A percentile compares a stretch with the other conserved stretches of the same genome.
Conservation (phyloP, 306 rosid genomes). For the Acacia confusa region DNA sequence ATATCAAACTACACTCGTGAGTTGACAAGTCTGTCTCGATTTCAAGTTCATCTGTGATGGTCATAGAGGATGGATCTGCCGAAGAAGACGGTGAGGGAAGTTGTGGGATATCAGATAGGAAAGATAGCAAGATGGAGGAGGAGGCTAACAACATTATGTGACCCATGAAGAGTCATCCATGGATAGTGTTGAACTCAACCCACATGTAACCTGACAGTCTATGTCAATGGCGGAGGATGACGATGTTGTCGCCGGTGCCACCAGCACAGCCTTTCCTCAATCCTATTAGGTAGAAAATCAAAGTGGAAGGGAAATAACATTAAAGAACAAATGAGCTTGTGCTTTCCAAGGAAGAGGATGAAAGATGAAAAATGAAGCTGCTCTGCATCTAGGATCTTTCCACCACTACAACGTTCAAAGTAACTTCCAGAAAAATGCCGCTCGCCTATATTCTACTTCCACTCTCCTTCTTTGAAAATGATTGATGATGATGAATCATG, state of each 20-base stretch:
- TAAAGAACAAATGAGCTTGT: too few species aligned
- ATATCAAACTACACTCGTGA: too few species aligned
- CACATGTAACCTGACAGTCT: slow-evolving; percentile 65
- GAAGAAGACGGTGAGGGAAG: slow-evolving; percentile 43
- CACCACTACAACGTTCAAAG: too few species aligned
- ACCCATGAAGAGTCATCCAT: slow-evolving; percentile 36
- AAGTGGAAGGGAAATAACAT: too few species aligned
- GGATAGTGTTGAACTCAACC: slow-evolving; percentile 30
- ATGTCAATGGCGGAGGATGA: slow-evolving; percentile 61
- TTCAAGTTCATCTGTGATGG: slow-evolving; percentile 81
- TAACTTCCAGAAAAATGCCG: too few species aligned
- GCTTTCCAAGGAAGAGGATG: too few species aligned
- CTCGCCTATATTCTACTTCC: too few species aligned
- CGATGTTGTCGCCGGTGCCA: slow-evolving; percentile 34
- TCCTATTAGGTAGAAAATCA: too few species aligned
- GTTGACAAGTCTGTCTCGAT: slow-evolving; percentile 74
- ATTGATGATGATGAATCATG: too few species aligned
- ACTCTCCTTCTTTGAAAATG: too few species aligned
- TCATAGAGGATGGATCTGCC: slow-evolving; percentile 76
- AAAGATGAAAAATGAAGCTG: too few species aligned
- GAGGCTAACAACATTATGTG: slow-evolving; percentile 40
- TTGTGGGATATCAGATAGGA: background rate
- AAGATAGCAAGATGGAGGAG: background rate
- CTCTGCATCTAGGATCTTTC: too few species aligned
- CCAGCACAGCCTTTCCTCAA: slow-evolving; percentile 40